Evolutionary conservation across 768 basidiomycete genomes (phyloP), one percentile per base, ranked within the genome.

Genomic region (Amanita polypyramis): DNA sequence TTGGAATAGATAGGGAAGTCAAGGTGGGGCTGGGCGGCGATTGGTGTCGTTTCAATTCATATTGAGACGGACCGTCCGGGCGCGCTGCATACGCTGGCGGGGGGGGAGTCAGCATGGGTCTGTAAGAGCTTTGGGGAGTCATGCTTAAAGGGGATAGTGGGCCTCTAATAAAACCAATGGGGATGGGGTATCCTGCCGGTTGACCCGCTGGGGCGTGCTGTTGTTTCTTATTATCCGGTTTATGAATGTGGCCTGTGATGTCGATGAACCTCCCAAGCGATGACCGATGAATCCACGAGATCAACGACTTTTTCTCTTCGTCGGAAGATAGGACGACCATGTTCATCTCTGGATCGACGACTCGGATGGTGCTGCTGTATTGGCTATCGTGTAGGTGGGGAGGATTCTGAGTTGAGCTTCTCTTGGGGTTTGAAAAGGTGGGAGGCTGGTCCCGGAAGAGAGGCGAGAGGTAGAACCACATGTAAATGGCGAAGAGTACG

Each of bases 401-500:
- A n/a, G n/a, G n/a, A n/a, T n/a, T n/a, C 30, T 51, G 47, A 7
- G 4, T 27, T 27, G 25, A 27, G 25, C 25, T 27, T 19, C 43
- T 34, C 35, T 42, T 43, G 17, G 21, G n/a, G 39, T 46, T 45
- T 17, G 45, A 17, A 2, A 42, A 35, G 2, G 32, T 15, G 25
- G 35, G 21, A n/a, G 27, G 38, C 14, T 21, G 37, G 12, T 32
- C 34, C 8, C 36, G 39, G 25, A 50, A 30, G 34, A 43, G 15
- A n/a, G 54, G 54, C 0, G 51, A 55, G 9, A 55, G 29, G 11
- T 50, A 52, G 39, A 55, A 52, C 43, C 46, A 52, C 27, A 55
- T 30, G 36, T 47, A 55, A 11, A 52, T 36, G 3, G 45, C 32
- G 11, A 55, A 49, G 14, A 51, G 20, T 9, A 47, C n/a, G 14